Evolutionary conservation across 257 asterid species (phyloP).

Genomic region (Misopates orontium): DNA sequence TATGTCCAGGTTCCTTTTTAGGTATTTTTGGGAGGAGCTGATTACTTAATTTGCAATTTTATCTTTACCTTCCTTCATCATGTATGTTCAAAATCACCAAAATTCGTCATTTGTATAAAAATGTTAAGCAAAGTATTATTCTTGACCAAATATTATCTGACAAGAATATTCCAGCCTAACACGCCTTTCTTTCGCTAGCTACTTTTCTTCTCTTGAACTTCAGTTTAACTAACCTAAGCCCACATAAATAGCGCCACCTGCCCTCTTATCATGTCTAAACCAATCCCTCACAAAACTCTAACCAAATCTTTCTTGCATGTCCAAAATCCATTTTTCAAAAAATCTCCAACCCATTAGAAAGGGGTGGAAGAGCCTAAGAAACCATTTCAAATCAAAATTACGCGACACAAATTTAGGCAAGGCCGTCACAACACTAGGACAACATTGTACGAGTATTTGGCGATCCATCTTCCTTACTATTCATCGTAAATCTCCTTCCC

Average conservation of each 20-base stretch:
- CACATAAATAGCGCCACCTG: constrained; percentile 9
- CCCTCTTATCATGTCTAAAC: constrained; percentile 21
- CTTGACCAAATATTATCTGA: not conserved
- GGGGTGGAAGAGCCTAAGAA: constrained; percentile 39
- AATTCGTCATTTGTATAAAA: too few species aligned
- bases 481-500: constrained; percentile 11
- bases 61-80: too few species aligned
- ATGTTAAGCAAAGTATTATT: not conserved
- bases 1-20: too few species aligned
- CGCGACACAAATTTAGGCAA: constrained; percentile 28
- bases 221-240: constrained; percentile 8
- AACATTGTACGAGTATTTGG: constrained; percentile 15
- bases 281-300: constrained; percentile 10
- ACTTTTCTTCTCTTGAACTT: constrained; percentile 7
- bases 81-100: too few species aligned
- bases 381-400: constrained; percentile 32
- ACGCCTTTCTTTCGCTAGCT: not conserved
- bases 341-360: constrained; percentile 42
- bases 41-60: too few species aligned
- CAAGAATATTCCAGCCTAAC: constrained; percentile 30
- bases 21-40: too few species aligned
- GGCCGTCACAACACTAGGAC: constrained; percentile 31
- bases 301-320: constrained; percentile 29
- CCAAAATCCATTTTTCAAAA: constrained; percentile 35
- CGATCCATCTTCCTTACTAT: constrained; percentile 22